Conservation (phyloP, 306 rosid genomes). For the Potentilla sterilis region DNA sequence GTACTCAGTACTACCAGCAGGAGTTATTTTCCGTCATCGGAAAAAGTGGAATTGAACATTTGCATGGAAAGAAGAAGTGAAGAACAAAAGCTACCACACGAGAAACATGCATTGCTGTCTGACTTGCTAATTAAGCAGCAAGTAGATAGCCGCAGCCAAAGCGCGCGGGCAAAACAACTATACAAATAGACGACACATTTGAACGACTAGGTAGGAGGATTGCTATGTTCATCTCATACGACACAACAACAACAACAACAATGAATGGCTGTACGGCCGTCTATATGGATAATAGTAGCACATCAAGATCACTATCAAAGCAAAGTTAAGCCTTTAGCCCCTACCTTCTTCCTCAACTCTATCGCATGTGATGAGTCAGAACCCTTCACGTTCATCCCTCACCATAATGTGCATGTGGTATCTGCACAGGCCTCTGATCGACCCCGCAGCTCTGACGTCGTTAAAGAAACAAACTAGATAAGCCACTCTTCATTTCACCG, state of each 20-base stretch:
- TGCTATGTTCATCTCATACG: background rate
- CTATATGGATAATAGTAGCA: background rate
- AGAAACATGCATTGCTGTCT: background rate
- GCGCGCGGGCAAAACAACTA: background rate
- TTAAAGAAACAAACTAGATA: background rate
- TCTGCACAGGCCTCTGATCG: background rate
- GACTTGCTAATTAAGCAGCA: background rate
- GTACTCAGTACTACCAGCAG: background rate
- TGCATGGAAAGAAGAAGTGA: background rate
- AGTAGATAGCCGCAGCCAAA: background rate
- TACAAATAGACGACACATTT: background rate
- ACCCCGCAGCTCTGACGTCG: background rate
- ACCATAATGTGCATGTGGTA: background rate
- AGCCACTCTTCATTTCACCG: background rate
- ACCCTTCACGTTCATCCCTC: background rate
- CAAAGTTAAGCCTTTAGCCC: background rate
- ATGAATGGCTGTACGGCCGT: background rate
- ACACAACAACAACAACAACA: background rate
- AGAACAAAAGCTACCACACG: background rate
- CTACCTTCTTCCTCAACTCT: background rate
- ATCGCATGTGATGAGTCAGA: background rate
- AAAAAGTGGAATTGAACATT: too few species aligned
- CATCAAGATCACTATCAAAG: background rate
- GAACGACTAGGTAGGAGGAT: background rate
- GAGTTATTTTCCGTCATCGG: too few species aligned